phyloP scores from a whole-genome alignment of 2,329 filamentous ascomycete genomes.

The Apiospora malaysiana region DNA sequence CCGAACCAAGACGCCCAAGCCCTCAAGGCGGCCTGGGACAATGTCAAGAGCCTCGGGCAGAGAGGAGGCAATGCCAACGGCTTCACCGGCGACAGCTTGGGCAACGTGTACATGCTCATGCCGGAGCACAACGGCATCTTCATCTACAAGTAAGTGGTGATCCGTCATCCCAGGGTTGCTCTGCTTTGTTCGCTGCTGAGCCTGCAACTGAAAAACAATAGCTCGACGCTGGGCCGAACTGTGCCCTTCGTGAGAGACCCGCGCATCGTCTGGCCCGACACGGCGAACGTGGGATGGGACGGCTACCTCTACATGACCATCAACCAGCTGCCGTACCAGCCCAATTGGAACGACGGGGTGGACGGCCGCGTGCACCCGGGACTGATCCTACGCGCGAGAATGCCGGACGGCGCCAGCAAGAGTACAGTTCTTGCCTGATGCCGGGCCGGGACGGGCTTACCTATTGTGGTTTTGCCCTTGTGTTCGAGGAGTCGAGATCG shows the following conservation, averaged over 20 bases:
- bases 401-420: slow-evolving; percentile 48
- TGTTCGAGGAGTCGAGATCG: neutral
- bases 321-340: slow-evolving; percentile 55
- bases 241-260: slow-evolving; percentile 47
- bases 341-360: slow-evolving; percentile 52
- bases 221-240: slow-evolving; percentile 42
- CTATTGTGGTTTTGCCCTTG: neutral
- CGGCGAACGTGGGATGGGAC: slow-evolving; percentile 47
- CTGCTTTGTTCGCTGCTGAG: neutral
- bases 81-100: slow-evolving; percentile 49
- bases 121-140: slow-evolving; percentile 51
- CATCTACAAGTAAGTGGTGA: slow-evolving; percentile 44
- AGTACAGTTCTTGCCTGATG: slow-evolving; percentile 33
- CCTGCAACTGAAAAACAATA: neutral
- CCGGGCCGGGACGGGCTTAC: too few relatives aligned
- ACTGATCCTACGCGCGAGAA: slow-evolving; percentile 49
- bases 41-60: slow-evolving; percentile 51
- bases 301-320: slow-evolving; percentile 55
- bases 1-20: slow-evolving; percentile 40
- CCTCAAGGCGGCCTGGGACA: slow-evolving; percentile 48
- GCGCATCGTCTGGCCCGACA: slow-evolving; percentile 50
- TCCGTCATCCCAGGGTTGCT: neutral
- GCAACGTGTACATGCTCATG: slow-evolving; percentile 53
- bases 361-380: slow-evolving; percentile 50
- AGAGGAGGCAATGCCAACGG: slow-evolving; percentile 51